Base-by-base conservation (phyloP, 2,329 filamentous ascomycete species). In the Coniella lustricola region DNA sequence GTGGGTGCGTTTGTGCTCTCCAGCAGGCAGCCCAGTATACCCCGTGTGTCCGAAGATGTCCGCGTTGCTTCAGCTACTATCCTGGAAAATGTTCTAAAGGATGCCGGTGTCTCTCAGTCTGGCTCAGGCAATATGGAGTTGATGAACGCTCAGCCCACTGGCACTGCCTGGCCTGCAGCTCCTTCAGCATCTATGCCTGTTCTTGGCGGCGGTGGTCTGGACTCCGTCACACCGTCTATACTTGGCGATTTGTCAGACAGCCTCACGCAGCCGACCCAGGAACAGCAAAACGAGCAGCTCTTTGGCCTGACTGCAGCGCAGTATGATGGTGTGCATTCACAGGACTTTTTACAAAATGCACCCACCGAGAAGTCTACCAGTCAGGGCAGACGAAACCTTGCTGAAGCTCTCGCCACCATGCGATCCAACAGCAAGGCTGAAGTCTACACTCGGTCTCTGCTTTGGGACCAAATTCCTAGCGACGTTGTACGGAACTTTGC, bases 1-100 rank as follows among this genome's bases (percentile, higher is more conserved):
- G 90, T 95, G 56, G 93, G 93, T 63, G 93, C 93, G 46, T 95
- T 96, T 63, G 90, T 97, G 59, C 85, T 93, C 54, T 96, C 91
- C 29, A 94, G 90, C 69, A 82, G 82, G 57, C 79, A 82, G n/a
- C 80, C 83, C 34, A 80, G 81, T 57, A 83, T 94, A 57, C 86
- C 87, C 44, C 79, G 79, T 49, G 84, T 91, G 62, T 85, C 88
- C 32, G 85, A 91, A 49, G 86, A 91, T 58, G 81, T 93, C 49
- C 84, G 87, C 51, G 84, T 80, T 55, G 87, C 86, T 35, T 89
- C 87, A 13, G 84, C 86, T 44, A 81, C 82, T 17, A 78, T 93
- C 17, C 79, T 93, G 48, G 81, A 90, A 66, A 88, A 82, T 65
- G 85, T 93, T 56, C 81, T 90, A 72, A 87, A 88, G 69, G 86